Evolutionary conservation across 768 basidiomycete species (phyloP), one percentile per base, ranked within the genome.

Genomic region (Russula olivacea): DNA sequence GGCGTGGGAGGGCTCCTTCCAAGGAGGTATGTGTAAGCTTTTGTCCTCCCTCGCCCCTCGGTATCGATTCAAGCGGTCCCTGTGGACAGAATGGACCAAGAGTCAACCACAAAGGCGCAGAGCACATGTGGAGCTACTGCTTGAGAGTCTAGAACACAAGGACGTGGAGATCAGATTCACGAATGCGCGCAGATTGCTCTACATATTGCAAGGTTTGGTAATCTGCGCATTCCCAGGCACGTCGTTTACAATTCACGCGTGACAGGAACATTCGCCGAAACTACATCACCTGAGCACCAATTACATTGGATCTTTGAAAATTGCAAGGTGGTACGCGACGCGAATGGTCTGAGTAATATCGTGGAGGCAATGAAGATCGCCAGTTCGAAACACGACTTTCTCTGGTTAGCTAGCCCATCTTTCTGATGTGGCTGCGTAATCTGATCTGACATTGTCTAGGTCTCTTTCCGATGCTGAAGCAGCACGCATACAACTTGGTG

Each of bases 241-340:
- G 48, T 63, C 19, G 25, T 49, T 61, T 64, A 43, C 21, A 36
- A 53, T 25, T 36, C 25, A 55, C 45, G 58, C 19, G 19, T 59
- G 48, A 4, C 65, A 95, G 93, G 93, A 40, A 89, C 91, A 5
- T 97, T 96, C 70, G 88, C 86, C 4, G 94, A 97, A 73, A 92
- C 93, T 0, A 83, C 84, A 11, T 93, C 93, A 23, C 90, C 93
- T 0, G 93, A 98, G 71, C 88, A 96, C 72, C 96, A 99, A 72
- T 77, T 98, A 43, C 91, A 94, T 67, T 94, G 93, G 88, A 90
- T 99, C 69, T 89, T 95, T 64, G 89, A 96, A 74, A 96, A 98
- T 72, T 90, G 89, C 72, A 92, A 89, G 72, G 79, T 91, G 21
- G 86, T 98, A 1, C 83, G 93, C 55, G 79, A 81, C 23, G 87